Evolutionary conservation across 1,284 basidiomycete genomes (phyloP), one percentile per base, ranked within the genome.

Genomic region (Coniferiporia sulphurascens): DNA sequence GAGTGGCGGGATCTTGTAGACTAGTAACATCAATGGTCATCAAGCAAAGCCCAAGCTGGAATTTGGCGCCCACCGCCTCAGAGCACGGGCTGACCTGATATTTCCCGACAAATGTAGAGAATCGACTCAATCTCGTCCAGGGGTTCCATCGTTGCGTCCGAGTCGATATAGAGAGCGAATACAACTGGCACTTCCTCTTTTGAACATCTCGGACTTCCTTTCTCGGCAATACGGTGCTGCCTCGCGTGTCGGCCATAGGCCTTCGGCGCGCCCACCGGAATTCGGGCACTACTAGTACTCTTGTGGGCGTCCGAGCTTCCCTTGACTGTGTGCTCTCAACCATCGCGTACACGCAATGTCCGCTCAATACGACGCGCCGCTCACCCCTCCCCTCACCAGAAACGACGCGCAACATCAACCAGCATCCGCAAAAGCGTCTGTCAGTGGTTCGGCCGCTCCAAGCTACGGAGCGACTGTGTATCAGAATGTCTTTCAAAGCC

Each of bases 81-180:
- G 38, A 15, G 38, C 38, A 12, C 15, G 15, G 55, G 49, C 61
- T 68, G 57, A 88, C 89, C 91, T 75, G 87, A 93, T 60, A 91
- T 80, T 74, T 95, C 93, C 58, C 93, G 80, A 36, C 84, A 88
- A 60, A 95, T 87, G 69, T 91, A 94, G 34, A 95, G 75, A 63
- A 95, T 83, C 52, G 88, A 90, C 72, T 94, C 88, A 65, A 93
- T 86, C 66, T 91, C 89, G 62, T 84, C 80, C 57, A 80, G 73
- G 13, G 75, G 72, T 59, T 85, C 80, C 84, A 87, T 83, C 34
- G 52, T 62, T 56, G 56, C 22, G 15, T 43, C n/a, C 17, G 53
- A 34, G 43, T 32, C 55, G 17, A 61, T 45, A 49, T 36, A 45
- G 48, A 49, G 19, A 13, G 35, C 41, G 36, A 56, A 15, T 46